These are phyloP conservation scores for Alternaria atra DNA, from an alignment of 2,329 filamentous ascomycete genomes.

Conservation along the genomic window DNA sequence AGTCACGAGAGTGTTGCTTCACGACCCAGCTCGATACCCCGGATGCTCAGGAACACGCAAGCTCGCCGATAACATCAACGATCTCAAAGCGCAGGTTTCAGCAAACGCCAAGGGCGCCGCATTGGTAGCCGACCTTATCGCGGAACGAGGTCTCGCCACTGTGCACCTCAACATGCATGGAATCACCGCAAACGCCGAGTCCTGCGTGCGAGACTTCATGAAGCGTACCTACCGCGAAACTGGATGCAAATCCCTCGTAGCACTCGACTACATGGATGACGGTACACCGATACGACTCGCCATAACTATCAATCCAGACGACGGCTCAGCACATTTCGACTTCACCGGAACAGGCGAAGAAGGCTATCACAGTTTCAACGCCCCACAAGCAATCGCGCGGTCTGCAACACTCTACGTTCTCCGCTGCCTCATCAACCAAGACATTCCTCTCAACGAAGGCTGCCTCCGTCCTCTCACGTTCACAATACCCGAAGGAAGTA, in stretches of 20 bases:
- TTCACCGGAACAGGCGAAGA: constrained; percentile 54
- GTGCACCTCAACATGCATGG: neutral
- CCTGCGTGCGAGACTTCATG: neutral
- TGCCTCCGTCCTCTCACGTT: constrained; percentile 40
- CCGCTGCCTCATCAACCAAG: constrained; percentile 39
- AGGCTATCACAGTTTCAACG: constrained; percentile 49
- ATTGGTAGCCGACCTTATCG: constrained; percentile 48
- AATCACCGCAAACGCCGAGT: neutral
- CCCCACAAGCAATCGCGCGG: constrained; percentile 50
- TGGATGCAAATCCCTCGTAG: neutral
- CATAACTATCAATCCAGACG: neutral
- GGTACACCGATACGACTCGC: neutral
- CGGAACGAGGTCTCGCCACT: constrained; percentile 35
- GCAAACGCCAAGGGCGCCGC: constrained; percentile 48
- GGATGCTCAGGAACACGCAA: constrained; percentile 45
- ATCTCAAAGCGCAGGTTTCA: constrained; percentile 49
- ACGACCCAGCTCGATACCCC: constrained; percentile 39
- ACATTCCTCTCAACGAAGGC: constrained; percentile 50
- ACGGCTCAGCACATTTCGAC: constrained; percentile 46
- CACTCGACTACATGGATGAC: neutral
- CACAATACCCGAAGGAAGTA: constrained; percentile 35
- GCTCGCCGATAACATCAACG: constrained; percentile 47
- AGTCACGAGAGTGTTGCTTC: neutral
- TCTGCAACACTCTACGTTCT: constrained; percentile 43
- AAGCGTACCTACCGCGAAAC: neutral